phyloP scores from a whole-genome alignment of 2,329 filamentous ascomycete species.

The Fusarium begoniae region DNA sequence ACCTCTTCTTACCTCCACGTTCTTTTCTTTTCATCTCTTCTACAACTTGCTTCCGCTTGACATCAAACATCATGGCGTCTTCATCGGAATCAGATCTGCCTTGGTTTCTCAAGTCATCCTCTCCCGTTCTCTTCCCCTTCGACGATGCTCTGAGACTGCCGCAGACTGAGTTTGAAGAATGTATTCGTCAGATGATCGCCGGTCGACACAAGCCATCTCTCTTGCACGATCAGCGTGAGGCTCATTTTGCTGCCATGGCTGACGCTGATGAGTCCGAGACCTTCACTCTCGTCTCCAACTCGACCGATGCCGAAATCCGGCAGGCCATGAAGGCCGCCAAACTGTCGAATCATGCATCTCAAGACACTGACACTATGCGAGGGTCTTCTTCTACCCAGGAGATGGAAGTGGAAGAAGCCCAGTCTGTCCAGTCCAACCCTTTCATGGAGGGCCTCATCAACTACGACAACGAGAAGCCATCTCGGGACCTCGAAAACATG shows the following conservation, averaged over 20 bases:
- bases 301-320: conserved; percentile 39
- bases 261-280: conserved; percentile 35
- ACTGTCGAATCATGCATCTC: conserved; percentile 5
- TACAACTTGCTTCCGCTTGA: not conserved
- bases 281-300: conserved; percentile 42
- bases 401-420: not conserved
- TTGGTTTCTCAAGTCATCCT: conserved; percentile 53
- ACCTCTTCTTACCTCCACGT: not conserved
- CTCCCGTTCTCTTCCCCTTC: conserved; percentile 51
- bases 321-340: conserved; percentile 22
- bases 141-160: conserved; percentile 48
- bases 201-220: not conserved
- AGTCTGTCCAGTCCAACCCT: conserved; percentile 27
- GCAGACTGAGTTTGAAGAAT: conserved; percentile 47
- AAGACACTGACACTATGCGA: not conserved
- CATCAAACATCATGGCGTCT: conserved; percentile 31
- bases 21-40: not conserved
- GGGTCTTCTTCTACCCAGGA: not conserved
- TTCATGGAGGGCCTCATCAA: conserved; percentile 49
- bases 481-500: conserved; percentile 50
- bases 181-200: conserved; percentile 42
- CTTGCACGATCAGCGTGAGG: not conserved
- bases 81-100: conserved; percentile 33
- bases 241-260: conserved; percentile 8
- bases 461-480: conserved; percentile 16